Evolutionary conservation across 768 basidiomycete genomes (phyloP).

Genomic region (Neoboletus brunneissimus): DNA sequence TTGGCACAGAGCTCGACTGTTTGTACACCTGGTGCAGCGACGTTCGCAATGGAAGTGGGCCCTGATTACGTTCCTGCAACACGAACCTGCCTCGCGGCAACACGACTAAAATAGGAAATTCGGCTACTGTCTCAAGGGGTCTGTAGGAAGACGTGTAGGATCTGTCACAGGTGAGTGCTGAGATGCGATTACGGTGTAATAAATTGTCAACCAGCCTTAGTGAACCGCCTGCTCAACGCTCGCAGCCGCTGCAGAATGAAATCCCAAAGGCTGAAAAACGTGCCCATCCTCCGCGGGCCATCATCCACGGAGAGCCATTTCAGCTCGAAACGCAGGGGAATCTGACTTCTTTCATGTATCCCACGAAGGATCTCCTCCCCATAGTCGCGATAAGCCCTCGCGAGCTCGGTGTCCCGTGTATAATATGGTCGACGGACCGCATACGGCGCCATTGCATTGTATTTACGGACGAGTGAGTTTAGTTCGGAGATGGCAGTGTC

Average conservation of each 20-base stretch:
- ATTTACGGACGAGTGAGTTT: slow-evolving; percentile 72
- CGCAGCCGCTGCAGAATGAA: slow-evolving; percentile 30
- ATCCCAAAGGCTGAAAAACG: slow-evolving; percentile 23
- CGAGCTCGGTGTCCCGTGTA: slow-evolving; percentile 55
- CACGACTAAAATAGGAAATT: slow-evolving; percentile 4
- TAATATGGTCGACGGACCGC: slow-evolving; percentile 67
- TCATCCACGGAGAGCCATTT: slow-evolving; percentile 9
- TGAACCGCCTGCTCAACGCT: slow-evolving; percentile 9
- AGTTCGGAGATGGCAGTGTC: slow-evolving; percentile 65
- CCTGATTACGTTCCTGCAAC: slow-evolving; percentile 8
- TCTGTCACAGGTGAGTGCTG: background rate
- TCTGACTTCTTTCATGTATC: slow-evolving; percentile 30
- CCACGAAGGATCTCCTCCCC: slow-evolving; percentile 51
- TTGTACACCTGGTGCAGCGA: background rate
- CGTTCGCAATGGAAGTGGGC: slow-evolving; percentile 1
- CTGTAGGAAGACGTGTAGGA: background rate
- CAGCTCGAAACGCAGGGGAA: background rate
- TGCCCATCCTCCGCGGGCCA: background rate
- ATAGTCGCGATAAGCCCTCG: slow-evolving; percentile 47
- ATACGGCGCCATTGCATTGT: slow-evolving; percentile 79
- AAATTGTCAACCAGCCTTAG: slow-evolving; percentile 5
- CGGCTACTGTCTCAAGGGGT: slow-evolving; percentile 15
- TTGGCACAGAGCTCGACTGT: slow-evolving; percentile 2
- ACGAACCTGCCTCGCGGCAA: slow-evolving; percentile 16
- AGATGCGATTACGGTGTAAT: background rate